Conservation (phyloP, 192 early-diverging fungal genomes). For the Backusella tuberculispora region DNA sequence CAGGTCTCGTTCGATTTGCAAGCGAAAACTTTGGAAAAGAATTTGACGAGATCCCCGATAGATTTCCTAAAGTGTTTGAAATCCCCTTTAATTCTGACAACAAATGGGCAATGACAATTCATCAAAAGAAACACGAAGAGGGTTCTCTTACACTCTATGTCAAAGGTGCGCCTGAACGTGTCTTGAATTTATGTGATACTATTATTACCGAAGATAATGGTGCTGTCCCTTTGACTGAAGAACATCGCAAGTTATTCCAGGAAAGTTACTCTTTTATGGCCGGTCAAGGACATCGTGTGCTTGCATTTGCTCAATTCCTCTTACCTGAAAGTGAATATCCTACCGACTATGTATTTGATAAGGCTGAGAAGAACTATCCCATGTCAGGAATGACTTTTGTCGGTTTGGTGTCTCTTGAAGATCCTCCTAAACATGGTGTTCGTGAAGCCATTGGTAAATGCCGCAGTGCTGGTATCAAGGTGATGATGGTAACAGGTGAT, state of each 20-base stretch:
- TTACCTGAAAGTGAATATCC: conserved; percentile 74
- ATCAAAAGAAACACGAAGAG: conserved; percentile 69
- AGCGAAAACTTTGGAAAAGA: conserved; percentile 62
- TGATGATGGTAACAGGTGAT: conserved; percentile 99
- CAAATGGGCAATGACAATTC: conserved; percentile 94
- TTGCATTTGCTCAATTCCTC: conserved; percentile 87
- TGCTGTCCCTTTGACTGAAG: conserved; percentile 66
- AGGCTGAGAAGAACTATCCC: conserved; percentile 79
- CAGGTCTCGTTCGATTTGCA: conserved; percentile 86
- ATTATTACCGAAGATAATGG: conserved; percentile 63
- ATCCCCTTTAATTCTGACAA: conserved; percentile 97
- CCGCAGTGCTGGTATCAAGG: conserved; percentile 90
- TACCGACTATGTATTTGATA: conserved; percentile 72
- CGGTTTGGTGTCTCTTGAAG: conserved; percentile 92
- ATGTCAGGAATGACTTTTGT: conserved; percentile 71
- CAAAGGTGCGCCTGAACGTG: conserved; percentile 96
- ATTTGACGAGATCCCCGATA: conserved; percentile 71
- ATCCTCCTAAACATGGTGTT: conserved; percentile 97
- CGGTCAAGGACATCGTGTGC: conserved; percentile 88
- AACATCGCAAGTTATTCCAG: conserved; percentile 68
- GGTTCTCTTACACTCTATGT: conserved; percentile 83
- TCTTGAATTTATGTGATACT: conserved; percentile 79
- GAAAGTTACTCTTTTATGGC: conserved; percentile 91
- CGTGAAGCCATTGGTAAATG: conserved; percentile 95
- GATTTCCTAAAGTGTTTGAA: conserved; percentile 90